Base-by-base conservation (phyloP, 2,329 filamentous ascomycete genomes). In the Dendryphion nanum region DNA sequence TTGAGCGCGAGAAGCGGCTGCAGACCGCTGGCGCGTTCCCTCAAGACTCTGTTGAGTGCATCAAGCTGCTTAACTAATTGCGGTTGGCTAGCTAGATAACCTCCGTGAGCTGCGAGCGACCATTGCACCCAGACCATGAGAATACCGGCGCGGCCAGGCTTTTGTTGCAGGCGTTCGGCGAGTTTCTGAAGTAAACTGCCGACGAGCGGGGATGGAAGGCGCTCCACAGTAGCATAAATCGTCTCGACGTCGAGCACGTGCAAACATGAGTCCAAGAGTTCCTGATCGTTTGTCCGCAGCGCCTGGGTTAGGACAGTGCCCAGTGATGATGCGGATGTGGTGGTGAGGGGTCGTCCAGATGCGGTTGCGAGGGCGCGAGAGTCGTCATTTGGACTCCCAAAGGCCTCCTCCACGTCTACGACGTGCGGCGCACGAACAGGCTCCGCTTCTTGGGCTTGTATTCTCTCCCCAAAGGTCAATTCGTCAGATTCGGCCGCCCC, bases 111-210 rank as follows among this genome's bases (percentile, higher is more conserved):
- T 21, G 96, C 82, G 38, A 96, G 79, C 1, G 89, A 91, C 88
- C 89, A 95, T 68, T 96, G 90, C 30, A 97, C 86, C 90, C 93
- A 98, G 13, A 86, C 81, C 78, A 96, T 90, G 20, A 98, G 79
- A 59, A 84, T 87, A 35, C 90, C 89, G 12, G 93, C 91, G 38
- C 93, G 81, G 3, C 91, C 93, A 1, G 93, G 93, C 30, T 89
- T 82, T 50, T 85, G 81, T 67, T 95, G 85, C 62, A 98, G 79
- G 42, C 90, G 80, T 52, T 94, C 86, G 6, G 93, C 88, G 35
- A 98, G 78, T 65, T 88, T 89, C 57, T 83, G 82, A 40, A 98
- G 79, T 7, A 98, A 77, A 6, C 73, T 77, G 23, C 82, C 84
- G 5, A 93, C 90, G 17, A 96, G 81, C 3, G 82, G 78, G 18